Evolutionary conservation across 2,329 filamentous ascomycete species (phyloP).

Genomic region (Fragosphaeria purpurea): DNA sequence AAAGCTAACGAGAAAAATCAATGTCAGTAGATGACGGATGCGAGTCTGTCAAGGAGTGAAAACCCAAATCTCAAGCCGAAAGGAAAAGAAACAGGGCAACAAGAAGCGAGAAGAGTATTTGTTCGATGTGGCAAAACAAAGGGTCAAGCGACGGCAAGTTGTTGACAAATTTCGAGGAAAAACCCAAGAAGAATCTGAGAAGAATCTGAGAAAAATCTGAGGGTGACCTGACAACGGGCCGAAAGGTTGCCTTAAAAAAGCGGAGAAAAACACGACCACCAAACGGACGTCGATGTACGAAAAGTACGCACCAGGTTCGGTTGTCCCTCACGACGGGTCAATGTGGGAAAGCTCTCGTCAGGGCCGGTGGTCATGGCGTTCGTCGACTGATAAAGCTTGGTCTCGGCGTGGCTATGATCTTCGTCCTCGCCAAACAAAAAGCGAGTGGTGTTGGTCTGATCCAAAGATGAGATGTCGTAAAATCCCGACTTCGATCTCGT

Average conservation of each 20-base stretch:
- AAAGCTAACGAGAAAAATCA: conserved; percentile 43
- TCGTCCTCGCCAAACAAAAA: conserved; percentile 75
- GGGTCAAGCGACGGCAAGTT: too few species aligned
- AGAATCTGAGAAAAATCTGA: neutral
- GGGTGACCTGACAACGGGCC: too few species aligned
- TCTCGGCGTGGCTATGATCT: conserved; percentile 52
- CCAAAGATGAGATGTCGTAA: conserved; percentile 55
- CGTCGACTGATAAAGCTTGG: conserved; percentile 60
- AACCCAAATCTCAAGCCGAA: neutral
- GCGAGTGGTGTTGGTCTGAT: conserved; percentile 74
- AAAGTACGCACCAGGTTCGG: conserved; percentile 28
- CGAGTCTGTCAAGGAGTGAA: neutral
- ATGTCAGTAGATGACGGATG: too few species aligned
- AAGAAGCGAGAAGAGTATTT: neutral
- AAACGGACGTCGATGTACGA: neutral
- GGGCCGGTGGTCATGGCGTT: conserved; percentile 31
- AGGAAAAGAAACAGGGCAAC: too few species aligned
- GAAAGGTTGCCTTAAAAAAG: neutral
- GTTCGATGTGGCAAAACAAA: too few species aligned
- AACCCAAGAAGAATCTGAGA: neutral
- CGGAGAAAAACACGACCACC: neutral
- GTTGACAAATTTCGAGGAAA: too few species aligned
- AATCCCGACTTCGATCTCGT: conserved; percentile 58
- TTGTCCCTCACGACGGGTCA: conserved; percentile 53
- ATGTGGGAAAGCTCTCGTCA: conserved; percentile 80